These are phyloP conservation scores for Cardamine resedifolia DNA, from an alignment of 345 rosid genomes.

Conservation along the genomic window DNA sequence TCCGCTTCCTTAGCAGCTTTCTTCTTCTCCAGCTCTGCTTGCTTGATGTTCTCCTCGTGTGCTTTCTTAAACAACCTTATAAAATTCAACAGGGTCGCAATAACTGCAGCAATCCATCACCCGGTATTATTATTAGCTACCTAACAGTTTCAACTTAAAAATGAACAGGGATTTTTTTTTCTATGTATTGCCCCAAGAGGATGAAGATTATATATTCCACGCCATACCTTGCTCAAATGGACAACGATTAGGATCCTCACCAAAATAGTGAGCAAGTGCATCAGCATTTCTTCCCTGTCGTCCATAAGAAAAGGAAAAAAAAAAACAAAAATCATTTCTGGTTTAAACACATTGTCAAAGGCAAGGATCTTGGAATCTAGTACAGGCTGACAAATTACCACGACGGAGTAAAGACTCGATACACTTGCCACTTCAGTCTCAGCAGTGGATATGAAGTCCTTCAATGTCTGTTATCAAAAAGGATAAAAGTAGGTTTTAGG, in stretches of 20 bases:
- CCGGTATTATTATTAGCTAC: conserved; percentile 4
- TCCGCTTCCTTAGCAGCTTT: conserved; percentile 93
- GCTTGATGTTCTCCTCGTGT: conserved; percentile 89
- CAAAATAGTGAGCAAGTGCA: conserved; percentile 90
- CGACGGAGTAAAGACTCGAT: conserved; percentile 74
- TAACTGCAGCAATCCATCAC: conserved; percentile 58
- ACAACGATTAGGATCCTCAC: conserved; percentile 94
- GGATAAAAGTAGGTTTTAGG: conserved; percentile 15
- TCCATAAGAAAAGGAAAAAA: conserved; percentile 26
- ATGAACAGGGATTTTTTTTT: not conserved
- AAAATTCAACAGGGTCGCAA: conserved; percentile 80
- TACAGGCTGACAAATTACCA: conserved; percentile 56
- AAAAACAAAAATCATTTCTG: not conserved
- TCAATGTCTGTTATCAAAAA: conserved; percentile 58
- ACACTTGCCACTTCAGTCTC: conserved; percentile 79
- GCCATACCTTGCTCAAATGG: conserved; percentile 96
- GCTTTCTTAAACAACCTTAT: conserved; percentile 86
- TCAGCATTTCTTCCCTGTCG: conserved; percentile 96
- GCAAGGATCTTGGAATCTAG: conserved; percentile 1
- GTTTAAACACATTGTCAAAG: conserved; percentile 8
- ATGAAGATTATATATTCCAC: conserved; percentile 11
- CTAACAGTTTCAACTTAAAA: not conserved
- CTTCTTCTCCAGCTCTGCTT: conserved; percentile 88
- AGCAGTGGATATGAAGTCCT: conserved; percentile 68
- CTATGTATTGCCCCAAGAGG: not conserved